Base-by-base conservation (phyloP, 805 yeast genomes). In the Wickerhamomyces pijperi region DNA sequence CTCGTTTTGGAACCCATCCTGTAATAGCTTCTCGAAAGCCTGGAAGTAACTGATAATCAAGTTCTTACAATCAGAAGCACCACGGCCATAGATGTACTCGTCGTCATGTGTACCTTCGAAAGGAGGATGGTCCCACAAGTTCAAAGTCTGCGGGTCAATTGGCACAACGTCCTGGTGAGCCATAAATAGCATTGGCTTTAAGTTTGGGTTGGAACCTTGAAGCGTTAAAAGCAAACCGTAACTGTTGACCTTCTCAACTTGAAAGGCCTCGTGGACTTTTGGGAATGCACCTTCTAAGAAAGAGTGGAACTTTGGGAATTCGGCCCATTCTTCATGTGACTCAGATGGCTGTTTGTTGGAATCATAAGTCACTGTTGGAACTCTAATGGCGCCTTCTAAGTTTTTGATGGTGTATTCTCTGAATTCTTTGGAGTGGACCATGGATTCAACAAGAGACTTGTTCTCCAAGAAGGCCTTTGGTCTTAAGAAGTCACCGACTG, bases 111-210 rank as follows among this genome's bases (percentile, higher is more conserved):
- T 61, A 17, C 82, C 84, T 34, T 66, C 53, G 46, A 77, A 81
- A 4, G 94, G 92, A 6, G 72, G 75, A 51, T 74, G 65, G 1
- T 61, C 60, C 94, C 94, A 84, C 40, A 72, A 63, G 20, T 53
- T 57, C 38, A 66, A 56, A 0, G 86, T 75, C 23, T 68, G 71
- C 13, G 58, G 54, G 48, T 76, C 82, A 9, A 82, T 80, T 1
- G 94, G 94, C 19, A 84, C 94, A 4, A 79, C 84, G 51, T 83
- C 94, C 55, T 74, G 81, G 54, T 84, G 94, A 1, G 90, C 88
- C 50, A 81, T 73, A 37, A 82, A 62, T 58, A 84, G 51, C 20
- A 78, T 47, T 13, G 94, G 94, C 54, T 79, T 77, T 45, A 78
- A 60, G 3, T 54, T 41, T 11, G 48, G 31, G 36, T 70, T 51